Base-by-base conservation (phyloP, 1,139 yeast genomes). In the Nadsonia starkeyi-henricii region DNA sequence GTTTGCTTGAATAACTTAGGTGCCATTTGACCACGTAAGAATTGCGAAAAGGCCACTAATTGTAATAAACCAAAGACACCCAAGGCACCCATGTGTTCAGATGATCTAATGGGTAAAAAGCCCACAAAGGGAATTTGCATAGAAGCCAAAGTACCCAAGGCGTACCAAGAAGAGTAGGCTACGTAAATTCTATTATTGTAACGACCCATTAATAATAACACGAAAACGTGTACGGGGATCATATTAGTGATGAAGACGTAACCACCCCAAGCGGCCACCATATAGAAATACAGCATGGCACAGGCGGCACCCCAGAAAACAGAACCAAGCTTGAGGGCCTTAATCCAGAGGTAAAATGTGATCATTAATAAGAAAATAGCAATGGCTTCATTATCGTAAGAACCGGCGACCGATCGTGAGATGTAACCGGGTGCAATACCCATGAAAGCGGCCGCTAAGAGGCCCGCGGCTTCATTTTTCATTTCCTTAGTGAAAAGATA, bases 231-330 rank as follows among this genome's bases (percentile, higher is more conserved):
- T 59, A 93, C 73, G 47, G 99, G 99, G 60, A 93, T 86, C 73
- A 93, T 79, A 69, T 93, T 93, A 53, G 98, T 93, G 68, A 93
- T 93, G 71, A 93, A 93, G 47, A 91, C 99, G 63, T 93, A 93
- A 20, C 99, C 99, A 72, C 98, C 98, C 99, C 99, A 93, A n/a
- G 99, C 98, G 48, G 95, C 82, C 48, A 93, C 99, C 99, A 93
- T 93, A 73, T 93, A 93, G 67, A 93, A 93, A 71, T 93, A 93
- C 59, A 81, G 83, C 45, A 86, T 65, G 2, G 98, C 95, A 37
- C 97, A 80, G 58, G 83, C 69, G 4, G 93, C 75, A 19, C 89
- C 94, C 72, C 81, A 85, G 57, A 85, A 74, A 18, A 88, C 81
- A 2, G 96, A 85, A 33, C 99, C 99, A 46, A 83, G 70, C 66